Evolutionary conservation across 2,329 filamentous ascomycete species (phyloP), one percentile per base, ranked within the genome.

Genomic region (Coniella lustricola): DNA sequence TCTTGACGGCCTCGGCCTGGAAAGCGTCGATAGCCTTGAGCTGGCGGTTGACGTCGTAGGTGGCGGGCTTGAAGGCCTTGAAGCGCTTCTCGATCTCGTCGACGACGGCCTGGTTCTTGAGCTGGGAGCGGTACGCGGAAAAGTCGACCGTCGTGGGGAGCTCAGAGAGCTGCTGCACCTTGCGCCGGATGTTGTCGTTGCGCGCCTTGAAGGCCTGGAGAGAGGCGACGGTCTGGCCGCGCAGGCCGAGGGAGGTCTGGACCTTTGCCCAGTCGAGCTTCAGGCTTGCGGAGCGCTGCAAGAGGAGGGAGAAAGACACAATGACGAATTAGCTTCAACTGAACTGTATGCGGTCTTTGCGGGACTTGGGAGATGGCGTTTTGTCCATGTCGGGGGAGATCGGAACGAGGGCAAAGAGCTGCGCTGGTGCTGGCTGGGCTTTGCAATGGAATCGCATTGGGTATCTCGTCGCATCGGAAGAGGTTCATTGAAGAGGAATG

Each of bases 191-290:
- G 69, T 96, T 90, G 69, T 98, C 93, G 79, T 97, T 96, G 76
- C 93, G 90, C 84, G 95, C 93, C 83, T 98, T 98, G 85, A 98
- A 98, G 59, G 88, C 81, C 70, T 91, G 85, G 55, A 98, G 89
- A 55, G 91, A 86, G 63, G 85, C 75, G 60, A 88, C 90, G 60
- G 93, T 98, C 76, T 90, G 87, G 70, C 93, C 93, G 71, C 88
- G 88, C 71, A 98, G 89, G 70, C 91, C 91, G 64, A 98, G 90
- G 67, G 91, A 94, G 74, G 81, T 82, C 73, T 85, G 85, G 66
- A 98, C 82, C 77, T 94, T 93, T 75, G 82, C 82, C 93, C 93
- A 98, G 84, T 98, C 93, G 80, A 98, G 82, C 83, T 97, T 98
- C 74, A 94, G 82, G 73, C 91, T 90, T 79, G 91, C 90, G 82